A percentile compares a stretch with the other conserved stretches of the same genome.
Conservation (phyloP, 1,284 basidiomycete species). For the Sporisorium exsertum region DNA sequence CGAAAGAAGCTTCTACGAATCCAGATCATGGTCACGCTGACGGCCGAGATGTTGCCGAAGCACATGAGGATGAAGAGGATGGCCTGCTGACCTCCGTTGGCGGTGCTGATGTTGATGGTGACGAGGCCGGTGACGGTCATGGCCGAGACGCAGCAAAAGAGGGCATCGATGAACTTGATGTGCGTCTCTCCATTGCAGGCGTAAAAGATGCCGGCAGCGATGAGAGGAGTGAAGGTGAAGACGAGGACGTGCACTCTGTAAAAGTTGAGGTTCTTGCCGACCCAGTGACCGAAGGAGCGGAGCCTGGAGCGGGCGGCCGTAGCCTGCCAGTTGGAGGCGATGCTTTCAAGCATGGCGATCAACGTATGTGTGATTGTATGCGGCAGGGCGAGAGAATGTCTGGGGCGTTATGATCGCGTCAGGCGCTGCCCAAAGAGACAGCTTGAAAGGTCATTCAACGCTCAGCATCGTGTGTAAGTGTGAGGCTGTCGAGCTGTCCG, state of each 20-base stretch:
- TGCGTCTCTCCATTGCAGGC: conserved; percentile 66
- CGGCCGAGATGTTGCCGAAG: conserved; percentile 66
- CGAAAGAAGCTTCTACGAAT: conserved; percentile 67
- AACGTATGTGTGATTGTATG: neutral
- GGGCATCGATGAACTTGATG: conserved; percentile 77
- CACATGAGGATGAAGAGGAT: conserved; percentile 72
- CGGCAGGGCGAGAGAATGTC: neutral
- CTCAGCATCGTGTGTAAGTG: conserved; percentile 3
- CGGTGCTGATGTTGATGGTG: conserved; percentile 78
- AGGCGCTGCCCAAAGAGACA: conserved; percentile 7
- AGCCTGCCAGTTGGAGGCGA: conserved; percentile 9
- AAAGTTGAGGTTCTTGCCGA: conserved; percentile 53
- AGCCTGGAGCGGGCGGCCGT: conserved; percentile 14
- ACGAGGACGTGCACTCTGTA: conserved; percentile 73
- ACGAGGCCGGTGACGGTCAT: conserved; percentile 83
- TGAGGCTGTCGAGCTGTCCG: neutral
- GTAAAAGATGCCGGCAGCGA: conserved; percentile 78
- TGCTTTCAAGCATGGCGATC: conserved; percentile 10
- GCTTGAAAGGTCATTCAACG: conserved; percentile 1
- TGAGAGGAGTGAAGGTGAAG: conserved; percentile 80
- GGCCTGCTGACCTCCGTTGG: conserved; percentile 81
- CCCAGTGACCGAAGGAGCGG: conserved; percentile 29
- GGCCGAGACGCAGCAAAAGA: conserved; percentile 81
- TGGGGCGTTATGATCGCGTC: neutral
- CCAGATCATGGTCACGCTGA: conserved; percentile 67